Conservation (phyloP, 805 yeast species). For the Yarrowia porcina region DNA sequence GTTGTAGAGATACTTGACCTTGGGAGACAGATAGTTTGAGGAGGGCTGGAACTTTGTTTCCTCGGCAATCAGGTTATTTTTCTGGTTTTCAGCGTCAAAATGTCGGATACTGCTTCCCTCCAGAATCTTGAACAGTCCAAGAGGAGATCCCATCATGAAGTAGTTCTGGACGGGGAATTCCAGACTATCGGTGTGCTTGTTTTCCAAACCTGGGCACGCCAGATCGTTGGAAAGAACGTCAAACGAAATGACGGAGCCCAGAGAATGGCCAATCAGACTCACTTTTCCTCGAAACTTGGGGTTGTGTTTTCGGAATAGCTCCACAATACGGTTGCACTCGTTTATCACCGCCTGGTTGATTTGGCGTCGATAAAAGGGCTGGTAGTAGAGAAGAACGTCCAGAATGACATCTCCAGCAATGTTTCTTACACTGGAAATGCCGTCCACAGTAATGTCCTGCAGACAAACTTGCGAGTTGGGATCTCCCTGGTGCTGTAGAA, state of each 20-base stretch:
- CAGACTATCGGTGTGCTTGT: constrained; percentile 41
- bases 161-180: constrained; percentile 70
- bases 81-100: not conserved
- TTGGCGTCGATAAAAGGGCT: constrained; percentile 59
- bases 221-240: constrained; percentile 54
- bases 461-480: constrained; percentile 41
- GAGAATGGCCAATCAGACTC: constrained; percentile 83
- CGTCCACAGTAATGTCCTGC: constrained; percentile 68
- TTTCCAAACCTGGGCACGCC: constrained; percentile 40
- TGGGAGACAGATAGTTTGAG: constrained; percentile 29
- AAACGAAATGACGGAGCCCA: constrained; percentile 81
- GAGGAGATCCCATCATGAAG: constrained; percentile 86
- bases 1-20: constrained; percentile 65
- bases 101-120: constrained; percentile 55
- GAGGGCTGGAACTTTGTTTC: not conserved
- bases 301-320: constrained; percentile 55
- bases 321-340: constrained; percentile 63
- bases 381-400: constrained; percentile 74
- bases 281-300: constrained; percentile 59
- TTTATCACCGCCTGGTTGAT: constrained; percentile 60
- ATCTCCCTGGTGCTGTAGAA: constrained; percentile 26
- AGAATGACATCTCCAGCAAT: constrained; percentile 81
- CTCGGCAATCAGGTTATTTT: constrained; percentile 26
- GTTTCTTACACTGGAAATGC: constrained; percentile 66
- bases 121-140: constrained; percentile 78